A percentile compares a stretch with the other conserved stretches of the same genome.
These are phyloP conservation scores for Colletotrichum sublineola DNA, from an alignment of 2,329 filamentous ascomycete genomes.

Conservation along the genomic window DNA sequence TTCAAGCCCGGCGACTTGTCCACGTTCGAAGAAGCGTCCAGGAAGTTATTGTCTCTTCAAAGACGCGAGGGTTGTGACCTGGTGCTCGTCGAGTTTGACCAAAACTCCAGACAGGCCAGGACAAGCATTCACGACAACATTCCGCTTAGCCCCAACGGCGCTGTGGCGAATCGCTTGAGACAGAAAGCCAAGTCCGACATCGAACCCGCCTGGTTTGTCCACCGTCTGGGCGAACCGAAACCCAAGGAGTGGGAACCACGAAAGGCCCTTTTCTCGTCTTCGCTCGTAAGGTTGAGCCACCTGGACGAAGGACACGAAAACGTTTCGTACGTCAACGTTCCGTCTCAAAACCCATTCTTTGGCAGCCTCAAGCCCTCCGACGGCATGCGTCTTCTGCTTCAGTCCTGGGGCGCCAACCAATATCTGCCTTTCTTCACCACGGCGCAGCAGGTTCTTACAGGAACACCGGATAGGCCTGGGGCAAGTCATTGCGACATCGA, in stretches of 20 bases:
- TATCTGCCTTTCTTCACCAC: slow-evolving; percentile 46
- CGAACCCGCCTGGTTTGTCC: slow-evolving; percentile 46
- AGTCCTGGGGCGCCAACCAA: slow-evolving; percentile 47
- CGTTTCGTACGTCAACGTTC: slow-evolving; percentile 34
- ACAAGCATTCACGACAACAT: slow-evolving; percentile 9
- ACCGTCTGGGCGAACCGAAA: slow-evolving; percentile 12
- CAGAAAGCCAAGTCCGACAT: not conserved
- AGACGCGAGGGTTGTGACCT: slow-evolving; percentile 19
- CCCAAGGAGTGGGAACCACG: slow-evolving; percentile 45
- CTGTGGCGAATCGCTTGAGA: slow-evolving; percentile 1
- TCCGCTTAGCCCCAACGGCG: not conserved
- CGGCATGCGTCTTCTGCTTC: not conserved
- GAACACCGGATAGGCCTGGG: slow-evolving; percentile 21
- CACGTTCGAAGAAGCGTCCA: slow-evolving; percentile 44
- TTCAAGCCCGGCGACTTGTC: slow-evolving; percentile 44
- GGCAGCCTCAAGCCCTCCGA: not conserved
- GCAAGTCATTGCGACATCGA: slow-evolving; percentile 18
- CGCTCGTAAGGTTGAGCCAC: slow-evolving; percentile 20
- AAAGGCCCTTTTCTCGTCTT: slow-evolving; percentile 38
- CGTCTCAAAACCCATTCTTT: slow-evolving; percentile 2
- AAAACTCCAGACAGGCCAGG: not conserved
- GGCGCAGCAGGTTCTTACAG: slow-evolving; percentile 47
- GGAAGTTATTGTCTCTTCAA: slow-evolving; percentile 45
- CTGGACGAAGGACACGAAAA: not conserved
- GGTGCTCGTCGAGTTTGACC: slow-evolving; percentile 25